These are phyloP conservation scores for Hymenoscyphus salicellus DNA, from an alignment of 2,329 filamentous ascomycete species.

Conservation along the genomic window DNA sequence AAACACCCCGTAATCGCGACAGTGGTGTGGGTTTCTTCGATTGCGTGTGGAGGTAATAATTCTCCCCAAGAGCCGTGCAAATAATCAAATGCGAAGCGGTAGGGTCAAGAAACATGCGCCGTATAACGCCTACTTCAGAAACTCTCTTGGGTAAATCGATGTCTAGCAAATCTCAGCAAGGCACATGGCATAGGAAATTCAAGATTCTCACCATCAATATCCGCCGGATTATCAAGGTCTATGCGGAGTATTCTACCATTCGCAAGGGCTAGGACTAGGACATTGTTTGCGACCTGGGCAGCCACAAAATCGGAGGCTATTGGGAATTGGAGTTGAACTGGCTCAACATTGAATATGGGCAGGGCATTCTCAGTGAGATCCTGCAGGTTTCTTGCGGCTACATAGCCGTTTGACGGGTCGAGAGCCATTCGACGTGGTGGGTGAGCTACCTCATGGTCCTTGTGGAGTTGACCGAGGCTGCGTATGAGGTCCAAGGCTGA, in stretches of 20 bases:
- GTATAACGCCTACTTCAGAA: constrained; percentile 86
- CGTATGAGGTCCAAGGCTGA: neutral
- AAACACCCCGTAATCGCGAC: constrained; percentile 77
- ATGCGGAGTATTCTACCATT: constrained; percentile 92
- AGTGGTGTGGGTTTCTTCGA: constrained; percentile 82
- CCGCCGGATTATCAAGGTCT: constrained; percentile 86
- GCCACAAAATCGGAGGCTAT: constrained; percentile 95
- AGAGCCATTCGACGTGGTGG: constrained; percentile 58
- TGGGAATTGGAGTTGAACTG: constrained; percentile 88
- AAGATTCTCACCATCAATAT: constrained; percentile 73
- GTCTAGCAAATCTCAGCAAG: constrained; percentile 52
- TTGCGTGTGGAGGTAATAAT: constrained; percentile 96
- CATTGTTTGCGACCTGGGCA: constrained; percentile 95
- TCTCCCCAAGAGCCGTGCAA: constrained; percentile 87
- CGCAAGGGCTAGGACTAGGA: constrained; percentile 85
- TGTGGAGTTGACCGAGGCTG: neutral
- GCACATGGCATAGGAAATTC: neutral
- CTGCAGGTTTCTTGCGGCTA: constrained; percentile 59
- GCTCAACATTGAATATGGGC: constrained; percentile 93
- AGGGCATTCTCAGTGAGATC: constrained; percentile 60
- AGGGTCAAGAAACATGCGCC: constrained; percentile 94
- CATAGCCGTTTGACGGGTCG: constrained; percentile 69
- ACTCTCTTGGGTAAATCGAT: constrained; percentile 95
- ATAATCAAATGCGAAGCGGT: constrained; percentile 93
- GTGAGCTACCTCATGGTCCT: constrained; percentile 11